Evolutionary conservation across 805 yeast species (phyloP).

Genomic region (Henningerozyma blattae): DNA sequence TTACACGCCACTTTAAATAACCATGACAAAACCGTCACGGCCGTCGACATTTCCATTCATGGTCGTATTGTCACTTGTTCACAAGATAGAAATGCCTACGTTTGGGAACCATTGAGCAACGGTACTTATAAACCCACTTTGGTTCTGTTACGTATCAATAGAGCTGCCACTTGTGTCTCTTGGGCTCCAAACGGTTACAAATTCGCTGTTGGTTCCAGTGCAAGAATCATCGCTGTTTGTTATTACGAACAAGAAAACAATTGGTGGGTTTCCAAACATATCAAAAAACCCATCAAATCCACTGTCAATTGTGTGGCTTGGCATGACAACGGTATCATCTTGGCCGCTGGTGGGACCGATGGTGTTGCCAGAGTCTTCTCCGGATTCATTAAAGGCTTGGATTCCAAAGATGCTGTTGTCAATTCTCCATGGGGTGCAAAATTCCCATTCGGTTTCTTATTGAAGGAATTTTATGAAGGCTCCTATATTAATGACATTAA

Average conservation of each 20-base stretch:
- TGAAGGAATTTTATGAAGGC: constrained; percentile 38
- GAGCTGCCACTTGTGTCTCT: constrained; percentile 88
- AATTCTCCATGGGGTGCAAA: constrained; percentile 88
- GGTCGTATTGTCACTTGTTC: constrained; percentile 94
- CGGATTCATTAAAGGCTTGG: constrained; percentile 80
- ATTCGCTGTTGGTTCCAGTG: constrained; percentile 96
- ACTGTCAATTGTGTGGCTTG: constrained; percentile 75
- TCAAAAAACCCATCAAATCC: constrained; percentile 87
- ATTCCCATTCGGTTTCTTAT: constrained; percentile 81
- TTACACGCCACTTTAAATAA: constrained; percentile 59
- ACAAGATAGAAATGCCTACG: constrained; percentile 95
- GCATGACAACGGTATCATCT: constrained; percentile 86
- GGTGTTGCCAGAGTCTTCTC: constrained; percentile 86
- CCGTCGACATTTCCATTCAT: constrained; percentile 79
- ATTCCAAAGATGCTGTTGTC: constrained; percentile 37
- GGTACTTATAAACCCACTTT: constrained; percentile 71
- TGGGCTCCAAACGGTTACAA: constrained; percentile 96
- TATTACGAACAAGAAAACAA: constrained; percentile 92
- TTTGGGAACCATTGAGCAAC: constrained; percentile 71
- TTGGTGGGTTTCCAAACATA: constrained; percentile 99
- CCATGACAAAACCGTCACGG: constrained; percentile 90
- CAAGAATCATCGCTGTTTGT: constrained; percentile 88
- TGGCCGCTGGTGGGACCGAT: constrained; percentile 88
- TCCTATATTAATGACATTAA: constrained; percentile 90
- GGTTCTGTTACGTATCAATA: constrained; percentile 80